These are phyloP conservation scores for Blastocystis hominis DNA, from an alignment of 352 stramenopile genomes.

Conservation along the genomic window DNA sequence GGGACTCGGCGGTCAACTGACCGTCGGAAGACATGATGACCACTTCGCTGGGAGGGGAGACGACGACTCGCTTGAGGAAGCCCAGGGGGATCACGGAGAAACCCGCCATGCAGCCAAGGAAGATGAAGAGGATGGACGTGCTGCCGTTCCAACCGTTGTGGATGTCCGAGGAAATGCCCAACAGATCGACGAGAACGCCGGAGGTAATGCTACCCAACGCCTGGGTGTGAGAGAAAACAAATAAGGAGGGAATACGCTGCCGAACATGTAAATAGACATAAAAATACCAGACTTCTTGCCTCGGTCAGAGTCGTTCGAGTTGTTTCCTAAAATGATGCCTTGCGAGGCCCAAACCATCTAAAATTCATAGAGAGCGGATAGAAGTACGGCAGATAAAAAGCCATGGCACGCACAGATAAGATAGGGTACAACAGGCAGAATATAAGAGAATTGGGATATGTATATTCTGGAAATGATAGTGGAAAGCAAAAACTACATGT, in stretches of 20 bases:
- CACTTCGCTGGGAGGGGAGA: neutral
- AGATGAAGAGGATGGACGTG: constrained; percentile 26
- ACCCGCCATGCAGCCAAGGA: neutral
- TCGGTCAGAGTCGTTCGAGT: constrained; percentile 26
- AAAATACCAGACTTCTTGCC: constrained; percentile 29
- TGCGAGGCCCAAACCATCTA: constrained; percentile 5
- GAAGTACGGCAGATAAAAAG: constrained; percentile 4
- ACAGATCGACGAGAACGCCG: neutral
- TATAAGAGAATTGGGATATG: constrained; percentile 1
- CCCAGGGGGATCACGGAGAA: neutral
- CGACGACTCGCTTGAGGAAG: neutral
- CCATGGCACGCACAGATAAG: neutral
- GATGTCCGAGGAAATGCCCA: neutral
- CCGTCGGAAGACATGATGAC: neutral
- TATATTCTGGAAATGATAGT: neutral
- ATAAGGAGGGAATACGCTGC: neutral
- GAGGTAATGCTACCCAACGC: neutral
- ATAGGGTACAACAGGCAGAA: neutral
- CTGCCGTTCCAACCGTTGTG: constrained; percentile 23
- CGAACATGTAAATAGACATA: constrained; percentile 38
- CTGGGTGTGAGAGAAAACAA: neutral
- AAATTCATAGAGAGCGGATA: neutral
- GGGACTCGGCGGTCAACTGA: neutral
- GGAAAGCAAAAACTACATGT: neutral
- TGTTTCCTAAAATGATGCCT: constrained; percentile 11